Percentiles rank a stretch among this genome's conserved stretches.
Evolutionary conservation across 73 alveolate species (phyloP).

Genomic region (Blepharisma japonicum): DNA sequence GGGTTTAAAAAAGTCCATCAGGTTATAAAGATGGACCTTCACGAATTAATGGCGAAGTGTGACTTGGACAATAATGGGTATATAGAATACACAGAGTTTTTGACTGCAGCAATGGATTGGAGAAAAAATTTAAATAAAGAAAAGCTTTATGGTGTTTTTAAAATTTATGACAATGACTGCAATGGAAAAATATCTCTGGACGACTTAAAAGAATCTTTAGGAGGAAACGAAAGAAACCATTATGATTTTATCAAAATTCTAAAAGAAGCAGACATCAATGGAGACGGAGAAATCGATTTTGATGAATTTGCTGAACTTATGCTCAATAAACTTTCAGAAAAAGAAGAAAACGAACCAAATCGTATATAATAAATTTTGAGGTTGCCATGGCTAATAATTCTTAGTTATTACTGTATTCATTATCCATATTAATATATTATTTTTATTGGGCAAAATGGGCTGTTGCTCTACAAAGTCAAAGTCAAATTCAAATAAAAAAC

Average conservation of each 20-base stretch:
- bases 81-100: neutral
- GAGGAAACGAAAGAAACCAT: neutral
- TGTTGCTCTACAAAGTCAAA: too few species aligned
- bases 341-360: too few species aligned
- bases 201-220: neutral
- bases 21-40: neutral
- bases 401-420: too few species aligned
- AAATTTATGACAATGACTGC: neutral
- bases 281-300: neutral
- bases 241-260: neutral
- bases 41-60: neutral
- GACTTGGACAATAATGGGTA: neutral
- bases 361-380: too few species aligned
- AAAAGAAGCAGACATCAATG: neutral
- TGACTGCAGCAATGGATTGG: neutral
- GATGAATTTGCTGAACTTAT: neutral
- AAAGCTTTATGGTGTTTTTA: neutral
- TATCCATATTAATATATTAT: too few species aligned
- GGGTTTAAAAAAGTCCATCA: constrained; percentile 6
- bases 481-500: too few species aligned
- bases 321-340: neutral
- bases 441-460: too few species aligned
- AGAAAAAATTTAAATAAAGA: neutral
- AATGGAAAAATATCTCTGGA: neutral
- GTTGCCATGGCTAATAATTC: too few species aligned